These are phyloP conservation scores for Prototheca wickerhamii DNA, from an alignment of 163 green algal species.

Conservation along the genomic window DNA sequence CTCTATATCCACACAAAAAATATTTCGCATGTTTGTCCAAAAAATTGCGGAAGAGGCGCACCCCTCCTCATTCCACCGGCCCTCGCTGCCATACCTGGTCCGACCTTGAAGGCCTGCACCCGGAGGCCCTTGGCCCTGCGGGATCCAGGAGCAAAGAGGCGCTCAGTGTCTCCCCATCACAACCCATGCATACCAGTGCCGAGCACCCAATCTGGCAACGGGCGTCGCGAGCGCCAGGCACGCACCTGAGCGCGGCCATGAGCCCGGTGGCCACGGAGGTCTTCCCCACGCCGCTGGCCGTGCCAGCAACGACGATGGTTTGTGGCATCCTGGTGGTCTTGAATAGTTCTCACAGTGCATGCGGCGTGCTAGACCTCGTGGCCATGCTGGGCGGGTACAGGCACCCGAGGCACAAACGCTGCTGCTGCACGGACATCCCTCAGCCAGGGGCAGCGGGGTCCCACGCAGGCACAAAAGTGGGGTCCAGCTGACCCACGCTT, in stretches of 20 bases:
- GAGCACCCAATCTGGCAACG: not conserved
- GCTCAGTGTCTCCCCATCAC: not conserved
- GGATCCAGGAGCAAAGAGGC: not conserved
- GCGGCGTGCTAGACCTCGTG: no score
- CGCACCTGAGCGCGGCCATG: conserved; percentile 54
- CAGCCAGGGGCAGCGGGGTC: no score
- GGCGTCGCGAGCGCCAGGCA: not conserved
- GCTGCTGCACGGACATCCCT: no score
- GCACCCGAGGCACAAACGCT: no score
- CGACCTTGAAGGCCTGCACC: conserved; percentile 78
- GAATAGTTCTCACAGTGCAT: no score
- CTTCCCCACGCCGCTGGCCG: conserved; percentile 68
- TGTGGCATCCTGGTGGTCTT: no score
- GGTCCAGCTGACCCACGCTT: no score
- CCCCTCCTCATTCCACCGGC: not conserved
- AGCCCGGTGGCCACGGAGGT: conserved; percentile 59
- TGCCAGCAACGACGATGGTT: conserved; percentile 63
- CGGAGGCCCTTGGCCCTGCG: conserved; percentile 40
- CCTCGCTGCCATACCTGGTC: conserved; percentile 38
- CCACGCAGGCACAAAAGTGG: no score
- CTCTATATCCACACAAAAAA: no score
- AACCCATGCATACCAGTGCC: not conserved
- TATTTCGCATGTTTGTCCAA: no score
- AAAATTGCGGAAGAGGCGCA: not conserved
- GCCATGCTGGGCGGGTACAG: no score